Evolutionary conservation across 768 basidiomycete genomes (phyloP).

Genomic region (Suillus fuscotomentosus): DNA sequence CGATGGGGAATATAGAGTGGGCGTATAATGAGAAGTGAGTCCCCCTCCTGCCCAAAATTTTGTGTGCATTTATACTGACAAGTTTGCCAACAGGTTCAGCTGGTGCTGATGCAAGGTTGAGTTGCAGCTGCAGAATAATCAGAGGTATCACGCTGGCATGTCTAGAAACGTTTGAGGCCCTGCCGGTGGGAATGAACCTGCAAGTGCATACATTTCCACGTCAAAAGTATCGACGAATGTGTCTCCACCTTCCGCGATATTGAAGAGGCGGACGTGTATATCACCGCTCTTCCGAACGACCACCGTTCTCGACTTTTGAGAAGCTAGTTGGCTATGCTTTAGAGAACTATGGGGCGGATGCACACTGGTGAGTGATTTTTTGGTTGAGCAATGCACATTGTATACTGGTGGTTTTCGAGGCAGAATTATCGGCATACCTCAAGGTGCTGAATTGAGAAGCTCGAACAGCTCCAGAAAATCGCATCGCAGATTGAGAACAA

Average conservation of each 20-base stretch:
- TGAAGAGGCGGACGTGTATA: conserved; percentile 87
- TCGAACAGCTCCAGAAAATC: conserved; percentile 53
- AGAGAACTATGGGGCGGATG: conserved; percentile 80
- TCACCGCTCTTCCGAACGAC: conserved; percentile 64
- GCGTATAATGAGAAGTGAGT: conserved; percentile 48
- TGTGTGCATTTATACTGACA: background rate
- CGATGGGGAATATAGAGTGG: conserved; percentile 38
- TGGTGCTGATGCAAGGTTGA: background rate
- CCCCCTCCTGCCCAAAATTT: background rate
- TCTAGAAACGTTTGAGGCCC: conserved; percentile 17
- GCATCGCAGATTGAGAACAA: conserved; percentile 59
- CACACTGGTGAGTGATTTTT: conserved; percentile 75
- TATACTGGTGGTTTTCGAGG: conserved; percentile 61
- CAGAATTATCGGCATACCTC: conserved; percentile 67
- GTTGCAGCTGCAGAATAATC: background rate
- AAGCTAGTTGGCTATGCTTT: conserved; percentile 72
- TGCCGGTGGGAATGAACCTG: conserved; percentile 43
- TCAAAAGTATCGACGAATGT: conserved; percentile 75
- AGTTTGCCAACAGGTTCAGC: background rate
- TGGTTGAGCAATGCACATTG: conserved; percentile 64
- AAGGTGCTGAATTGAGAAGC: conserved; percentile 58
- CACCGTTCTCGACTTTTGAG: conserved; percentile 69
- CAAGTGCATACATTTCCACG: conserved; percentile 44
- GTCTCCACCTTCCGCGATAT: conserved; percentile 82
- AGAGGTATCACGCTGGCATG: background rate